phyloP scores from a whole-genome alignment of 352 stramenopile species.

The Hyaloperonospora brassicae region DNA sequence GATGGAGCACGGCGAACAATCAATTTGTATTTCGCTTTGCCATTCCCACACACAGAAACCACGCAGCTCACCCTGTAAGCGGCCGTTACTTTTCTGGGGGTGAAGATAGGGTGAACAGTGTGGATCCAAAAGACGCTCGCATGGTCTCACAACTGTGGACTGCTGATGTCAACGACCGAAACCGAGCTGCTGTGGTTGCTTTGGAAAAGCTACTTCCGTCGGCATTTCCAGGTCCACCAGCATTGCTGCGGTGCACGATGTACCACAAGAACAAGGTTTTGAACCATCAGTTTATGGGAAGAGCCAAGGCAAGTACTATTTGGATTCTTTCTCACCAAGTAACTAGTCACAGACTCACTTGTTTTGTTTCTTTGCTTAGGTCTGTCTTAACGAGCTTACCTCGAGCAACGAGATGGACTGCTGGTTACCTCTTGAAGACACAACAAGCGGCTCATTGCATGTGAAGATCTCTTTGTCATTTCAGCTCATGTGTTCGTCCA shows the following conservation, averaged over 20 bases:
- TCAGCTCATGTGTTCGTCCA: slow-evolving; percentile 70
- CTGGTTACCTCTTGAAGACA: slow-evolving; percentile 62
- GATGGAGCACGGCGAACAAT: slow-evolving; percentile 44
- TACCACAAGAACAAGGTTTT: slow-evolving; percentile 79
- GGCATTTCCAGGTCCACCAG: slow-evolving; percentile 50
- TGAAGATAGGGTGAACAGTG: neutral
- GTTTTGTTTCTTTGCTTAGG: slow-evolving; percentile 18
- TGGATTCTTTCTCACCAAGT: neutral
- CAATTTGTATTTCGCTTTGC: slow-evolving; percentile 68
- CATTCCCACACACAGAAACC: slow-evolving; percentile 57
- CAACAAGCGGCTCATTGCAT: slow-evolving; percentile 44
- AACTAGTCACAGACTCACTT: slow-evolving; percentile 1
- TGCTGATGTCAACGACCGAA: slow-evolving; percentile 23
- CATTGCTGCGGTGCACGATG: slow-evolving; percentile 48
- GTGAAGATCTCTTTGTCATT: slow-evolving; percentile 62
- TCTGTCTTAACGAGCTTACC: slow-evolving; percentile 45
- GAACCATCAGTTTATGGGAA: slow-evolving; percentile 70
- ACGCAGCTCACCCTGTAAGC: slow-evolving; percentile 20
- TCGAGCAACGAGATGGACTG: slow-evolving; percentile 54
- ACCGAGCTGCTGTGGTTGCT: slow-evolving; percentile 27
- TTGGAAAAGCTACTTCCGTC: slow-evolving; percentile 58
- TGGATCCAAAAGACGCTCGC: slow-evolving; percentile 12
- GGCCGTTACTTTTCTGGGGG: slow-evolving; percentile 12
- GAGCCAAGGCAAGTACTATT: slow-evolving; percentile 34
- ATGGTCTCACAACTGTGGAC: slow-evolving; percentile 41